Percentiles rank a stretch among this genome's conserved stretches.
Evolutionary conservation across 495 filamentous ascomycete genomes (phyloP).

Genomic region (Penicillium bovifimosum): DNA sequence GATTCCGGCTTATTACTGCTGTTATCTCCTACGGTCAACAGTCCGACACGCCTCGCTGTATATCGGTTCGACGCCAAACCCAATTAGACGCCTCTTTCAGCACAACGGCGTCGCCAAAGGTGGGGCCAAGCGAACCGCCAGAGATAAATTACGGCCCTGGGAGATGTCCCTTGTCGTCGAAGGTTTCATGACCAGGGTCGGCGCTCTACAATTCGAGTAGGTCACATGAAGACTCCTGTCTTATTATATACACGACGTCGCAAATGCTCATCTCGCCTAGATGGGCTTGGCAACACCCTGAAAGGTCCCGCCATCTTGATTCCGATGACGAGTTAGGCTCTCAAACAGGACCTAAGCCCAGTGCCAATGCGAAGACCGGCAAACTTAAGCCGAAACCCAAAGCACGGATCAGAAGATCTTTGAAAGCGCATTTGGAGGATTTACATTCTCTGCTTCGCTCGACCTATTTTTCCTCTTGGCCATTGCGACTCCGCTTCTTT

Average conservation of each 20-base stretch:
- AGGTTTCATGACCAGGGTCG: constrained; percentile 80
- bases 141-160: constrained; percentile 69
- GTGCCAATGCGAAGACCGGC: constrained; percentile 11
- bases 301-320: constrained; percentile 67
- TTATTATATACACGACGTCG: constrained; percentile 1
- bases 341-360: constrained; percentile 2
- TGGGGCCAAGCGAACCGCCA: constrained; percentile 71
- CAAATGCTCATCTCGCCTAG: constrained; percentile 34
- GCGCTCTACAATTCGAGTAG: constrained; percentile 93
- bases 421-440: constrained; percentile 62
- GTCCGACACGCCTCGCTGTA: constrained; percentile 61
- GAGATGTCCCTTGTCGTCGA: constrained; percentile 86
- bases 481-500: constrained; percentile 80
- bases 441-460: constrained; percentile 75
- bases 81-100: constrained; percentile 71
- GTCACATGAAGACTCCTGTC: constrained; percentile 19
- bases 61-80: constrained; percentile 88
- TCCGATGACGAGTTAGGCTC: constrained; percentile 44
- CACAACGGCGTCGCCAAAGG: constrained; percentile 81
- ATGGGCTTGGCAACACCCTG: constrained; percentile 90
- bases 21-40: constrained; percentile 84
- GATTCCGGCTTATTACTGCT: constrained; percentile 69
- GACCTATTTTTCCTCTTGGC: constrained; percentile 72
- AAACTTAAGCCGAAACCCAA: constrained; percentile 24
- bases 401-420: constrained; percentile 49